Base-by-base conservation (phyloP, 2,329 filamentous ascomycete species). In the Microdochium nivale region DNA sequence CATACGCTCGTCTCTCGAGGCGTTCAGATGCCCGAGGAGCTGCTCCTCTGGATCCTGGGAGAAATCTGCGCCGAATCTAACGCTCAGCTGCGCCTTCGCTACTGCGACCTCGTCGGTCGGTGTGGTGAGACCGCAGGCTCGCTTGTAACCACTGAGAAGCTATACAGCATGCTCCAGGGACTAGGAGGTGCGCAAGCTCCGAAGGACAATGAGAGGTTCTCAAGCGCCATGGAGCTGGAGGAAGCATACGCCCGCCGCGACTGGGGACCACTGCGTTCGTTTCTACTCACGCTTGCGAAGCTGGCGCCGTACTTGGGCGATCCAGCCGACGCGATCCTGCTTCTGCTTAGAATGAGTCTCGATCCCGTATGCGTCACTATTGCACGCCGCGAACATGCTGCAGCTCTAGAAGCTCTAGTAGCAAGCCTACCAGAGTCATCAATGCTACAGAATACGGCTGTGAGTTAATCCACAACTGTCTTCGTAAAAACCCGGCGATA, bases 31-130 rank as follows among this genome's bases (percentile, higher is more conserved):
- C 81, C 86, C 0, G 80, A 88, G 54, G 77, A 85, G 51, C 61
- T 90, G 1, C 75, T 88, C 49, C 59, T 76, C 16, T 91, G 87
- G 87, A 70, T 89, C 2, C 61, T 87, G 5, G 68, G 79, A 49
- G 77, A 84, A 67, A 69, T 84, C 23, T 79, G 77, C 51, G 62
- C 70, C 2, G 82, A 87, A 58, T 67, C 70, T 40, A 76, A 77
- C 30, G 69, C 74, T 43, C 72, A 79, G 46, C 63, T 88, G 43
- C 76, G 81, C 49, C 65, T 74, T 51, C 79, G 84, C 53, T 90
- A 89, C 62, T 70, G 76, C 51, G 75, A 76, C 46, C 65, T 89
- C 3, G 67, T 79, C 50, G 67, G 72, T 32, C 62, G 69, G 49
- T 75, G 72, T 49, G 55, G 65, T 0, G 67, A 73, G 23, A 73